Conservation (phyloP, 148 eudicot species). For the Spergularia bocconei region DNA sequence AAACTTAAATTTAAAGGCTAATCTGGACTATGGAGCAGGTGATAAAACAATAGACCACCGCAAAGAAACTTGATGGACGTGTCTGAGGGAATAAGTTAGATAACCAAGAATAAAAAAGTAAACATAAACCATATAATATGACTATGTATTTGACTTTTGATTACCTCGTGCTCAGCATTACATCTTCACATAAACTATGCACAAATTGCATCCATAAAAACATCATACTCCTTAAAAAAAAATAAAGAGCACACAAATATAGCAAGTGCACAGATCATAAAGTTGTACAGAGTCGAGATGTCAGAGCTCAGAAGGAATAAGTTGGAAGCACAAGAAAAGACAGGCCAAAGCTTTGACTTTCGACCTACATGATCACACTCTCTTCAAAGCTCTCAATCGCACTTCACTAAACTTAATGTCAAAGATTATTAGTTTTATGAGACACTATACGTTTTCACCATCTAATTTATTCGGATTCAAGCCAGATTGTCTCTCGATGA, state of each 20-base stretch:
- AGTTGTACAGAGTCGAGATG: conserved; percentile 25
- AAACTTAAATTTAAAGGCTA: not conserved
- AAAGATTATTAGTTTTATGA: not conserved
- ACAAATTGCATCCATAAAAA: not conserved
- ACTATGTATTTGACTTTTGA: conserved; percentile 28
- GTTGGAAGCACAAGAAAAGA: conserved; percentile 33
- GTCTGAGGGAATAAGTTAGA: conserved; percentile 25
- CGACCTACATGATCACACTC: conserved; percentile 10
- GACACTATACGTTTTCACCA: no score
- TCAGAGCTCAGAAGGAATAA: conserved; percentile 33
- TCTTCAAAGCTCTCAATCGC: not conserved
- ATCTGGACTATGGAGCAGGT: not conserved
- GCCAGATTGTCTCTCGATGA: no score
- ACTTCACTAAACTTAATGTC: not conserved
- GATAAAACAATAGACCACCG: conserved; percentile 17
- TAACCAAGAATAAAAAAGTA: conserved; percentile 12
- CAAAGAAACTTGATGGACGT: conserved; percentile 9
- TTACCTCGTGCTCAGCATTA: conserved; percentile 17
- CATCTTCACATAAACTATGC: not conserved
- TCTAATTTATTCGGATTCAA: no score
- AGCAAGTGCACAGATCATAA: conserved; percentile 25
- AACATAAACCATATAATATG: not conserved
- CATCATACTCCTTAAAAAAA: not conserved
- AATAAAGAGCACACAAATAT: not conserved
- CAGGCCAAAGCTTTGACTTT: conserved; percentile 28